Evolutionary conservation across 768 basidiomycete species (phyloP).

Genomic region (Coprinellus micaceus): DNA sequence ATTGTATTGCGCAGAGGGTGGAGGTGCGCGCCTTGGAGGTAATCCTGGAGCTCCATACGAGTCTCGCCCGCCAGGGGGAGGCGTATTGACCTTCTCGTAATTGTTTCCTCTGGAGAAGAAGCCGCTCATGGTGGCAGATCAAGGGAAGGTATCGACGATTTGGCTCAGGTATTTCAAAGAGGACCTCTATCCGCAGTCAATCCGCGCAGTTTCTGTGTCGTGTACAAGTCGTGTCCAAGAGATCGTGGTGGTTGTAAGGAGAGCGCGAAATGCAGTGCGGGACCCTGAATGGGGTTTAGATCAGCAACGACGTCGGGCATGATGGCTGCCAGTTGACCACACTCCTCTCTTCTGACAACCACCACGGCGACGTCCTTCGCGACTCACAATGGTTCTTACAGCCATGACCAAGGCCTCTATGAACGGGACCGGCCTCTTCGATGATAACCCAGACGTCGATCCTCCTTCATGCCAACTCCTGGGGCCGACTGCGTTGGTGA

Average conservation of each 20-base stretch:
- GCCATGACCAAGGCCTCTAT: background rate
- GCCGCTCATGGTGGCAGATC: constrained; percentile 39
- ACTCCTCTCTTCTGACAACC: background rate
- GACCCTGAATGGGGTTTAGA: background rate
- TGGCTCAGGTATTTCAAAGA: background rate
- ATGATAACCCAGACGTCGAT: constrained; percentile 41
- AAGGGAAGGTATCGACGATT: background rate
- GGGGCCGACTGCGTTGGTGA: constrained; percentile 49
- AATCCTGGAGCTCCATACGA: background rate
- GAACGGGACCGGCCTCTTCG: constrained; percentile 12
- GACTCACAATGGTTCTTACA: background rate
- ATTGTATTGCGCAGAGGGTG: constrained; percentile 39
- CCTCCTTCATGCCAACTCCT: constrained; percentile 48
- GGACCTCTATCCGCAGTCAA: background rate
- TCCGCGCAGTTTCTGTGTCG: constrained; percentile 2
- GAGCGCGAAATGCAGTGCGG: constrained; percentile 4
- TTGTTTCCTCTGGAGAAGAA: constrained; percentile 35
- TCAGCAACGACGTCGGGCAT: constrained; percentile 1
- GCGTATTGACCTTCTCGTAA: constrained; percentile 21
- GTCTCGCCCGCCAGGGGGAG: constrained; percentile 24
- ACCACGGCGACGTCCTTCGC: constrained; percentile 1
- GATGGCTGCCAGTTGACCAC: background rate
- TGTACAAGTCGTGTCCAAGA: background rate
- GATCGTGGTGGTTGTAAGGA: background rate
- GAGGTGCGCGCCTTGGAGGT: constrained; percentile 33